Conservation (phyloP, 441 rosid species). For the Croton laevigatus region DNA sequence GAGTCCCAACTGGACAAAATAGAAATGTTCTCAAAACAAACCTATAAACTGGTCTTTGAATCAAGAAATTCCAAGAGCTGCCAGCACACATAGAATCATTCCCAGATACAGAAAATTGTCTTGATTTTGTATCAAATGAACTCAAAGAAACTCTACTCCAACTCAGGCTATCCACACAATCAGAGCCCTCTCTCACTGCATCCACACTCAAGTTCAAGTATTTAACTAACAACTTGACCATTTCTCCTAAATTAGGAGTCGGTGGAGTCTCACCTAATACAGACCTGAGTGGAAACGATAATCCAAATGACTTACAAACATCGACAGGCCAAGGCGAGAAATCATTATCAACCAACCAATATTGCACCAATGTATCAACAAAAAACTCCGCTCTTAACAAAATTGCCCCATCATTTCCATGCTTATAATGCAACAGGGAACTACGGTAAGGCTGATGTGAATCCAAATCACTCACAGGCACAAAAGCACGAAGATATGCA, state of each 20-base stretch:
- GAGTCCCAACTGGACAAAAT: conserved; percentile 66
- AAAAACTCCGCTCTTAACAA: conserved; percentile 66
- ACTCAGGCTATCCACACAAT: conserved; percentile 36
- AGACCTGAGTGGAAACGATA: conserved; percentile 45
- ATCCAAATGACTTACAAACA: conserved; percentile 62
- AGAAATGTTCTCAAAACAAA: conserved; percentile 73
- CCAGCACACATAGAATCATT: conserved; percentile 27
- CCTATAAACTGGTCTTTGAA: conserved; percentile 80
- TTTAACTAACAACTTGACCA: conserved; percentile 76
- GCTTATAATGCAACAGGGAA: conserved; percentile 65
- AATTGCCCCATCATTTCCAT: conserved; percentile 57
- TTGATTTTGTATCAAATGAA: conserved; percentile 40
- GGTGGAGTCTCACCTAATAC: conserved; percentile 69
- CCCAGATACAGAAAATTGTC: conserved; percentile 27
- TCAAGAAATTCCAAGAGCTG: conserved; percentile 61
- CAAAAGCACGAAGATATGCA: conserved; percentile 72
- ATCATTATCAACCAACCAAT: conserved; percentile 93
- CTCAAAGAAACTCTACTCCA: conserved; percentile 47
- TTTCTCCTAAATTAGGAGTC: conserved; percentile 63
- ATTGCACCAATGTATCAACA: conserved; percentile 61
- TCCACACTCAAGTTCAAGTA: conserved; percentile 66
- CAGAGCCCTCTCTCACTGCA: conserved; percentile 35
- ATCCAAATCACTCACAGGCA: conserved; percentile 57
- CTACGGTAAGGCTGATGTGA: conserved; percentile 69
- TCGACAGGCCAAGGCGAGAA: conserved; percentile 66